phyloP scores from a whole-genome alignment of 2,329 filamentous ascomycete genomes.

The Talaromyces rugulosus region DNA sequence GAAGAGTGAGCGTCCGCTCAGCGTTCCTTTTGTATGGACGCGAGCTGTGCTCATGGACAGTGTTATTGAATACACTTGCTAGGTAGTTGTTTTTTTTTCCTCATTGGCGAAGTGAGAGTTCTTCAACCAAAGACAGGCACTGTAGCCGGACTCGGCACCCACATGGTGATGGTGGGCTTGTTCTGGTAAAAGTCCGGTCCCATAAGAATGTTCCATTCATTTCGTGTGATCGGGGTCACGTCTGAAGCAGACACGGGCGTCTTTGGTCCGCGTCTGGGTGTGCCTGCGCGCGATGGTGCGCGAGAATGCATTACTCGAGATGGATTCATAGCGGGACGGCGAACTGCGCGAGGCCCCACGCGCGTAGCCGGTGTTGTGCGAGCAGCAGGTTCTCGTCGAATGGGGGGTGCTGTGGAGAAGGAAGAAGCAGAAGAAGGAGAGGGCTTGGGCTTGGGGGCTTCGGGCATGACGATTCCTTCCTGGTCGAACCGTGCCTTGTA shows the following conservation, averaged over 20 bases:
- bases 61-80: background rate
- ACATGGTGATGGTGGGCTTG: slow-evolving; percentile 32
- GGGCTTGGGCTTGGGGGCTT: slow-evolving; percentile 3
- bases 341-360: slow-evolving; percentile 18
- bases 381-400: slow-evolving; percentile 14
- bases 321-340: slow-evolving; percentile 20
- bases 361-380: slow-evolving; percentile 6
- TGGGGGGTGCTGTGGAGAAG: slow-evolving; percentile 2
- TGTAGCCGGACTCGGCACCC: slow-evolving; percentile 30
- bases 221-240: slow-evolving; percentile 39
- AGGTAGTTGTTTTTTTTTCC: no score
- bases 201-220: slow-evolving; percentile 40
- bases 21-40: background rate
- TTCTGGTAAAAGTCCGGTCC: slow-evolving; percentile 25
- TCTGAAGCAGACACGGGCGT: slow-evolving; percentile 40
- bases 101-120: background rate
- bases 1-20: background rate
- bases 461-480: slow-evolving; percentile 35
- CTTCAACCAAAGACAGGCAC: slow-evolving; percentile 20
- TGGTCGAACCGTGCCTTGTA: slow-evolving; percentile 32
- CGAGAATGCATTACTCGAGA: slow-evolving; percentile 13
- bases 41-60: background rate
- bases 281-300: slow-evolving; percentile 9
- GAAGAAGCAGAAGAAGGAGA: slow-evolving; percentile 7
- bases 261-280: slow-evolving; percentile 29